A percentile compares a stretch with the other conserved stretches of the same genome.
These are phyloP conservation scores for Phytophthora quininea DNA, from an alignment of 352 stramenopile species.

Conservation along the genomic window DNA sequence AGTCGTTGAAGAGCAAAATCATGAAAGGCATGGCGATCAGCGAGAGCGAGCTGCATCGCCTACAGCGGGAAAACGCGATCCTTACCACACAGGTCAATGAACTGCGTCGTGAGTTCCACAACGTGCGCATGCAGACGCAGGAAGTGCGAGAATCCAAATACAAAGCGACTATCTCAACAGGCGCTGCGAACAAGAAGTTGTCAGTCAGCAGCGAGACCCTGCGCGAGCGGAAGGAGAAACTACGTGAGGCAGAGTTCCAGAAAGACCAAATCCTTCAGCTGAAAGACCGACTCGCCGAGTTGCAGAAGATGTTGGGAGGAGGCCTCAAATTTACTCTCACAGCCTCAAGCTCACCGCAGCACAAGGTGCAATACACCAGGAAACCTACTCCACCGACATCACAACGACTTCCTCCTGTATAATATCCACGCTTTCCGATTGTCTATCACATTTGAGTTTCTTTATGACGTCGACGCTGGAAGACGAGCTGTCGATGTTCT, in stretches of 20 bases:
- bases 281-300: constrained; percentile 57
- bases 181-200: constrained; percentile 21
- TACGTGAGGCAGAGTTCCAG: constrained; percentile 71
- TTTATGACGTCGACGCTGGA: constrained; percentile 5
- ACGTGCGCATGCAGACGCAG: constrained; percentile 73
- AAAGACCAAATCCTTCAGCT: constrained; percentile 77
- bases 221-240: constrained; percentile 51
- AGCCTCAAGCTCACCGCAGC: constrained; percentile 38
- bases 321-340: constrained; percentile 60
- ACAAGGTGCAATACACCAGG: constrained; percentile 29
- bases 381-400: constrained; percentile 42
- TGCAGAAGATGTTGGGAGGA: constrained; percentile 72
- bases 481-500: constrained; percentile 36
- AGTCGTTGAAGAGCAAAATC: constrained; percentile 91
- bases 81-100: constrained; percentile 87
- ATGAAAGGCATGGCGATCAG: constrained; percentile 88
- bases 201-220: constrained; percentile 21
- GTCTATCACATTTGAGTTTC: not conserved
- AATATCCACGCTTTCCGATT: constrained; percentile 24
- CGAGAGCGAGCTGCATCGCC: constrained; percentile 76
- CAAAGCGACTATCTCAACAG: constrained; percentile 35
- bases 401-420: constrained; percentile 79
- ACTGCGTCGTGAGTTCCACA: constrained; percentile 81
- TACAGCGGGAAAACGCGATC: constrained; percentile 84
- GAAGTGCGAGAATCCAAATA: constrained; percentile 62